These are phyloP conservation scores for Saccharomycopsis sp. DNA, from an alignment of 805 yeast genomes.

Conservation along the genomic window DNA sequence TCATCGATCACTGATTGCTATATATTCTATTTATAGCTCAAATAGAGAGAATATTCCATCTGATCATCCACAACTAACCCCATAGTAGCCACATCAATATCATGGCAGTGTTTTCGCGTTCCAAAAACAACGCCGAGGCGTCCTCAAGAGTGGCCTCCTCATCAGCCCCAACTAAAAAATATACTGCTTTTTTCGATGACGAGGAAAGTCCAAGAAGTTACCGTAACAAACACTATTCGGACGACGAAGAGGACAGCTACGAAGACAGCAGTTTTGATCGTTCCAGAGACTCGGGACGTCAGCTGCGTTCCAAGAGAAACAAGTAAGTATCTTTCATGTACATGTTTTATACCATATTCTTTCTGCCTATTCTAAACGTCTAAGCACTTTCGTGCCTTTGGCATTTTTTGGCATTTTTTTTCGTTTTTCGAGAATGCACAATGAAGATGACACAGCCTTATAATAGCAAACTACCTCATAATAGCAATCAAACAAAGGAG, in stretches of 20 bases:
- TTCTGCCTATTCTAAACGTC: not conserved
- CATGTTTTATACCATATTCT: not conserved
- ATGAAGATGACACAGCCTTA: too few species aligned
- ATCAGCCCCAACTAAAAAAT: conserved; percentile 3
- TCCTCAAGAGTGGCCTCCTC: not conserved
- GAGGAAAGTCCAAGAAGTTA: conserved; percentile 19
- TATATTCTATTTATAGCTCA: not conserved
- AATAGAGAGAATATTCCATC: too few species aligned
- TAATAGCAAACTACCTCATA: too few species aligned
- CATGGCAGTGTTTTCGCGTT: not conserved
- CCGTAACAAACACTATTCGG: conserved; percentile 18
- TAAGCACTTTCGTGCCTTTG: too few species aligned
- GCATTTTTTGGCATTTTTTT: too few species aligned
- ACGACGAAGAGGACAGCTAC: conserved; percentile 12
- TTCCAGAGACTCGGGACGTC: not conserved
- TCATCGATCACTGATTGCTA: too few species aligned
- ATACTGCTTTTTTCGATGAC: conserved; percentile 20
- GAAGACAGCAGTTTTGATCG: not conserved
- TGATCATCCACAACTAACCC: not conserved
- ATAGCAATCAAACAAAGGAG: too few species aligned
- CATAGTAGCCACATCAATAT: not conserved
- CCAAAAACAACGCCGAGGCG: not conserved
- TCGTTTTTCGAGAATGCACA: too few species aligned
- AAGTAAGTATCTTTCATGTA: not conserved
- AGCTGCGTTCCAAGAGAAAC: not conserved